Percentiles rank a stretch among this genome's conserved stretches.
Evolutionary conservation across 148 eudicot species (phyloP).

Genomic region (Pouteria glomerata): DNA sequence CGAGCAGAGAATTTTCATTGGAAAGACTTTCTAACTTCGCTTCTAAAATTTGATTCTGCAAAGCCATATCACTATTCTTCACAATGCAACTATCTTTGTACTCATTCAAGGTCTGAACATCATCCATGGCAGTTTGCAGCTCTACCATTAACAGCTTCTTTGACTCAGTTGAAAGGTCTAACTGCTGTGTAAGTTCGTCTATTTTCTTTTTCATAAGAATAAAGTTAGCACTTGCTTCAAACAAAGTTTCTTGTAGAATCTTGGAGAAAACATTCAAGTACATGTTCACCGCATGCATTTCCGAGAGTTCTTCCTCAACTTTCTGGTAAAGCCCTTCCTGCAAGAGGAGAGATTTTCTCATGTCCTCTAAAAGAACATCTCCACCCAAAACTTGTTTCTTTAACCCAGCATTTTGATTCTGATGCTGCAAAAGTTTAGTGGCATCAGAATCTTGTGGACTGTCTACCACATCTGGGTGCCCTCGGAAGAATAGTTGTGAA

Average conservation of each 20-base stretch:
- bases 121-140: conserved; percentile 51
- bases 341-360: conserved; percentile 54
- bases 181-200: conserved; percentile 45
- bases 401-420: conserved; percentile 23
- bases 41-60: conserved; percentile 55
- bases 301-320: conserved; percentile 67
- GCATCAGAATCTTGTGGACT: conserved; percentile 19
- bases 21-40: conserved; percentile 39
- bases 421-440: conserved; percentile 21
- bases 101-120: conserved; percentile 37
- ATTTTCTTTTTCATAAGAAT: conserved; percentile 29
- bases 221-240: conserved; percentile 41
- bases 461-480: conserved; percentile 21
- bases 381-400: conserved; percentile 38
- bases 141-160: conserved; percentile 41
- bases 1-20: conserved; percentile 44
- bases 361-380: conserved; percentile 58
- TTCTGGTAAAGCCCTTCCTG: conserved; percentile 73
- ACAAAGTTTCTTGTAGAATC: conserved; percentile 50
- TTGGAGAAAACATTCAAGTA: conserved; percentile 65
- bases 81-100: conserved; percentile 36
- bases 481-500: conserved; percentile 31
- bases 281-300: conserved; percentile 53
- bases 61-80: conserved; percentile 43
- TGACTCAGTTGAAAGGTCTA: conserved; percentile 49